Evolutionary conservation across 441 rosid species (phyloP).

Genomic region (Euphorbia schlechtendalii): DNA sequence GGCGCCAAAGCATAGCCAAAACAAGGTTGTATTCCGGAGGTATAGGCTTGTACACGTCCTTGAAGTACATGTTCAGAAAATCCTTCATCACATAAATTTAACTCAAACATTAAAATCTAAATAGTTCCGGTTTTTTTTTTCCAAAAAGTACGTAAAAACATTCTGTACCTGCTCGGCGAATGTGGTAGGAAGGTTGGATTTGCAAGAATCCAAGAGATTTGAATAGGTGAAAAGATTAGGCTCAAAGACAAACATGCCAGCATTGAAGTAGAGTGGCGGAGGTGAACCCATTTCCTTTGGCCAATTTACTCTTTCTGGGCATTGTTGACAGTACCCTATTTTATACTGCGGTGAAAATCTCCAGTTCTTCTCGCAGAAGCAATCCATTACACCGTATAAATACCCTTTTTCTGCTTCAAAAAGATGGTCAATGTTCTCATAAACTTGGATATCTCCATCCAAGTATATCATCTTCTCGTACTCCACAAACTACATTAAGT

Average conservation of each 20-base stretch:
- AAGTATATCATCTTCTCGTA: conserved; percentile 71
- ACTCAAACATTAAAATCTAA: too few relatives aligned
- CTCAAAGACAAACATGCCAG: conserved; percentile 68
- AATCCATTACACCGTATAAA: conserved; percentile 69
- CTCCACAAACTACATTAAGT: conserved; percentile 78
- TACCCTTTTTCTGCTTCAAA: conserved; percentile 47
- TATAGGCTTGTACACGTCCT: conserved; percentile 55
- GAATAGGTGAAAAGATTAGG: conserved; percentile 42
- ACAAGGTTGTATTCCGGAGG: conserved; percentile 51
- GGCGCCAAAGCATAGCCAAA: conserved; percentile 81
- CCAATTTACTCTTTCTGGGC: conserved; percentile 59
- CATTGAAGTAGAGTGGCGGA: conserved; percentile 75
- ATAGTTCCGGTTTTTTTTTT: too few relatives aligned
- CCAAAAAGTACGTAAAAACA: too few relatives aligned
- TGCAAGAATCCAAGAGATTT: conserved; percentile 38
- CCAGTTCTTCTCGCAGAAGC: conserved; percentile 71
- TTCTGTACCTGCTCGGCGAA: conserved; percentile 87
- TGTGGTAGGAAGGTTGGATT: conserved; percentile 42
- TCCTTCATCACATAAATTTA: conserved; percentile 35
- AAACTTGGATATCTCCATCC: conserved; percentile 86
- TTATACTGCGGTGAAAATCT: conserved; percentile 41
- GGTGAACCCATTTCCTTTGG: conserved; percentile 43
- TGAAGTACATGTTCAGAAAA: conserved; percentile 52
- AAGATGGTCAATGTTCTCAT: conserved; percentile 56
- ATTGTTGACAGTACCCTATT: conserved; percentile 73